Base-by-base conservation (phyloP, 2,329 filamentous ascomycete genomes). In the Xylaria sp. region DNA sequence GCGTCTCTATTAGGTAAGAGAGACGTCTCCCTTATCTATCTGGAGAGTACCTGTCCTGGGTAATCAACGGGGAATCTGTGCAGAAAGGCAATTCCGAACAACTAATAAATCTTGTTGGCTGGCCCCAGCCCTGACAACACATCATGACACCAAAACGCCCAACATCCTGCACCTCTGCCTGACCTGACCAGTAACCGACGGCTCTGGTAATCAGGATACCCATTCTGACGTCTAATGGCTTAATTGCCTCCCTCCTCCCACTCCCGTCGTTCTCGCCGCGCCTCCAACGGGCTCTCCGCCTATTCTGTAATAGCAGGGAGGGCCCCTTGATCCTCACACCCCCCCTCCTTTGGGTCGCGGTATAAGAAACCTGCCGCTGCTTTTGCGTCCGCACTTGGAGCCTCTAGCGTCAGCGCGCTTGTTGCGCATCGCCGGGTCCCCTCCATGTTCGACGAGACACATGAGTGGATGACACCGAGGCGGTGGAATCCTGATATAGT, bases 101-200 rank as follows among this genome's bases (percentile, higher is more conserved):
- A 51, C 68, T 61, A 53, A 61, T 59, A 49, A 58, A 63, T 65
- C 44, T 55, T 51, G 63, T 65, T 65, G 71, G 69, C 70, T 68
- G 72, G 69, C 74, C 69, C 72, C 65, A 64, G 72, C 73, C 74
- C 79, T 85, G 84, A 84, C 83, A 85, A 84, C 83, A 80, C 82
- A 85, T 84, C 82, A 82, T 76, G 79, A 76, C 75, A 78, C 76
- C 67, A 77, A 76, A 76, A 77, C 77, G 79, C 80, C 80, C 77
- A 78, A 80, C 78, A 73, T 77, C 75, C 77, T 82, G 81, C 81
- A 82, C 77, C 79, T 80, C 79, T 83, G 81, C 81, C 81, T 81
- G 79, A 83, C 79, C 73, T 75, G 74, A 70, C 76, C 69, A 74
- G 73, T 76, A 74, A 67, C 70, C 68, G 68, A 60, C 70, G 62